Evolutionary conservation across 148 eudicot species (phyloP).

Genomic region (Persicaria maculosa): DNA sequence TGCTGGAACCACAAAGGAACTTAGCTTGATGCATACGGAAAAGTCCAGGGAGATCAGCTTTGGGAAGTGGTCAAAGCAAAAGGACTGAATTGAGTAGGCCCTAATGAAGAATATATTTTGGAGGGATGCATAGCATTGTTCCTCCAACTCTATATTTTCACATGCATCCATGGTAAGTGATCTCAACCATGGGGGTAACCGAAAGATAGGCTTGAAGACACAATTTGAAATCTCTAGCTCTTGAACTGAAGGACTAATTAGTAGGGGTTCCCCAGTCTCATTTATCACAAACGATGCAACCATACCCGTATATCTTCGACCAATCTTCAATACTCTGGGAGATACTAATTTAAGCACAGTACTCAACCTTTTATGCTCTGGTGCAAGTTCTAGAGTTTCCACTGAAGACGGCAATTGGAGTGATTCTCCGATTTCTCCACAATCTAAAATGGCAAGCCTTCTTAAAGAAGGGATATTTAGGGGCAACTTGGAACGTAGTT

Average conservation of each 20-base stretch:
- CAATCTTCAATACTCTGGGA: not conserved
- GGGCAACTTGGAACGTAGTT: not conserved
- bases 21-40: not conserved
- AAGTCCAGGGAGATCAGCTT: constrained; percentile 2
- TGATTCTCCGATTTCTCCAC: not conserved
- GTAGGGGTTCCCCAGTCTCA: not conserved
- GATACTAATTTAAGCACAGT: not conserved
- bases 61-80: not conserved
- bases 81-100: not conserved
- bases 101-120: not conserved
- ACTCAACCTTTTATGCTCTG: not conserved
- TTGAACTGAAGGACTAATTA: not conserved
- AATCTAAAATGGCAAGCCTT: not conserved
- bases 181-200: not conserved
- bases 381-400: not conserved
- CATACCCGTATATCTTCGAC: not conserved
- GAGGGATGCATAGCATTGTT: not conserved
- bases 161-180: not conserved
- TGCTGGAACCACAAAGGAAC: not conserved
- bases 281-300: not conserved
- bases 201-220: not conserved
- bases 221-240: not conserved
- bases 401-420: not conserved
- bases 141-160: not conserved
- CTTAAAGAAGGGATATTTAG: constrained; percentile 3